phyloP scores from a whole-genome alignment of 768 basidiomycete genomes.

The Trametes gibbosa region DNA sequence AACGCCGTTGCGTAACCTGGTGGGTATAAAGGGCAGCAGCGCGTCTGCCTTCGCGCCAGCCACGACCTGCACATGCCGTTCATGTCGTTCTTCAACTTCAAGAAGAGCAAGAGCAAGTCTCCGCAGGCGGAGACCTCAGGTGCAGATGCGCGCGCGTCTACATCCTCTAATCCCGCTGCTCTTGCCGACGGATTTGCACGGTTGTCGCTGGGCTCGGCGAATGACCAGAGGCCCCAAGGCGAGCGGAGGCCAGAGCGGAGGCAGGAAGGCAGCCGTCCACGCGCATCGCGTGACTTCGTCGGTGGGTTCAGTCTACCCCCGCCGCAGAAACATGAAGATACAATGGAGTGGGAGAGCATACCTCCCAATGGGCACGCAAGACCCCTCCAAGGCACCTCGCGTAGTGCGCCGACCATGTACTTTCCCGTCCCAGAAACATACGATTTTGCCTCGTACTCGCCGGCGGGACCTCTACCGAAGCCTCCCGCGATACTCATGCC shows the following conservation, averaged over 20 bases:
- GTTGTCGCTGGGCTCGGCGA: background rate
- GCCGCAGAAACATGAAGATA: background rate
- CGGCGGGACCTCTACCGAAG: conserved; percentile 21
- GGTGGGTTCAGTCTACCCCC: conserved; percentile 42
- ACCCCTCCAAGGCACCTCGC: background rate
- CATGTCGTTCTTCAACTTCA: conserved; percentile 18
- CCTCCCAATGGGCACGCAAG: background rate
- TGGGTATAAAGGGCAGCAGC: background rate
- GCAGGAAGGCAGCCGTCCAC: background rate
- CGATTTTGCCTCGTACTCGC: background rate
- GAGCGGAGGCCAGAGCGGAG: background rate
- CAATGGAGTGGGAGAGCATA: background rate
- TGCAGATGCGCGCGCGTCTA: background rate
- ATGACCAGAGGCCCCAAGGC: background rate
- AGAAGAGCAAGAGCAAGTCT: conserved; percentile 11
- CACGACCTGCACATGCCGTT: conserved; percentile 2
- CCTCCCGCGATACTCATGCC: conserved; percentile 26
- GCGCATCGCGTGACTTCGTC: conserved; percentile 35
- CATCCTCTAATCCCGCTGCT: background rate
- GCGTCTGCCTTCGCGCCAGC: background rate
- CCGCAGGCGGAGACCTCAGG: conserved; percentile 3
- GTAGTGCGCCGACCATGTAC: background rate
- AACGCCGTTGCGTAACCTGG: background rate
- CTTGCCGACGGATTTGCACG: conserved; percentile 1
- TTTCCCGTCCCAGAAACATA: conserved; percentile 1